phyloP scores from a whole-genome alignment of 768 basidiomycete species.

The Tylopilus balloui region DNA sequence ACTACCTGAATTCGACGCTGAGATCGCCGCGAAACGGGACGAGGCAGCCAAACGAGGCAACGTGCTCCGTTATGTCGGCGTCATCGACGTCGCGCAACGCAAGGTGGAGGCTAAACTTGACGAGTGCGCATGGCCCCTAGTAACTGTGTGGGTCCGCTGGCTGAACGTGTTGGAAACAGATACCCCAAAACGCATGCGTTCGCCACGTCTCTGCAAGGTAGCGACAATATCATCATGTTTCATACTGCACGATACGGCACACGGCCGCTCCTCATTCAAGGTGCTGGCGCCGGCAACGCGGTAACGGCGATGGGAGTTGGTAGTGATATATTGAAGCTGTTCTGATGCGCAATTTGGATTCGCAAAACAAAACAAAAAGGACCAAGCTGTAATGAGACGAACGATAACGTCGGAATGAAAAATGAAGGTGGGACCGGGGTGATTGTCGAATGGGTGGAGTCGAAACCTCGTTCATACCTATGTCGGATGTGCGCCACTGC shows the following conservation, averaged over 20 bases:
- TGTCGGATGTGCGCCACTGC: not conserved
- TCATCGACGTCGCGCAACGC: constrained; percentile 70
- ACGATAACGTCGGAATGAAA: constrained; percentile 3
- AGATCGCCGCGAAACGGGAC: constrained; percentile 71
- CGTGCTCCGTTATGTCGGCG: constrained; percentile 91
- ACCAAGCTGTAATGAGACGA: constrained; percentile 4
- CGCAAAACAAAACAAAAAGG: not conserved
- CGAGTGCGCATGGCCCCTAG: constrained; percentile 49
- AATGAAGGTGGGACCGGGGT: not conserved
- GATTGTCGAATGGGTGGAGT: constrained; percentile 6
- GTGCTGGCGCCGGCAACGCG: constrained; percentile 94
- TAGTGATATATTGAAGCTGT: constrained; percentile 69
- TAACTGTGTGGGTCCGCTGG: not conserved
- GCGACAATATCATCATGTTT: constrained; percentile 98
- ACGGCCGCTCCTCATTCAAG: constrained; percentile 89
- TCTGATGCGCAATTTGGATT: constrained; percentile 15
- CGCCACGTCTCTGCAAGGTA: constrained; percentile 91
- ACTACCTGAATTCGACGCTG: constrained; percentile 76
- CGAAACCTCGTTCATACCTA: constrained; percentile 1
- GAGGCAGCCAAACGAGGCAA: constrained; percentile 76
- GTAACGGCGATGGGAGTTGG: constrained; percentile 99
- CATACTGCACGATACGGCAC: constrained; percentile 88
- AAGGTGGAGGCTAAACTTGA: constrained; percentile 84
- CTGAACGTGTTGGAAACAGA: constrained; percentile 37
- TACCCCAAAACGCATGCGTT: constrained; percentile 90